Percentiles rank a stretch among this genome's conserved stretches.
Evolutionary conservation across 495 filamentous ascomycete genomes (phyloP).

Genomic region (Penicillium chermesinum): DNA sequence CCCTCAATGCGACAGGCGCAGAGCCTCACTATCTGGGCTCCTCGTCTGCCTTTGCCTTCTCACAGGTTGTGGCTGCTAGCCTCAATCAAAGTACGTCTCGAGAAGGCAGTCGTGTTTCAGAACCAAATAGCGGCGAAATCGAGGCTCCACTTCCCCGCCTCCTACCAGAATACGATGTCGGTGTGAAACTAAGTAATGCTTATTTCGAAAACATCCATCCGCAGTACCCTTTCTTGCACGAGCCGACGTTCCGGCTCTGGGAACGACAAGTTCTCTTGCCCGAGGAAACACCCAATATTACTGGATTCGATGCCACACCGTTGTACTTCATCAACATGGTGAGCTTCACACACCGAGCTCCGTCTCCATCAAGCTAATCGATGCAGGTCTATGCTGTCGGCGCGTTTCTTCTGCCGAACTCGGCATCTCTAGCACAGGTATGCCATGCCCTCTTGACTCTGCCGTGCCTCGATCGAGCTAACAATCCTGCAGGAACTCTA

Average conservation of each 20-base stretch:
- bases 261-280: background rate
- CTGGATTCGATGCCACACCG: background rate
- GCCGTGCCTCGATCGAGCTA: background rate
- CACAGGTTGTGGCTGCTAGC: background rate
- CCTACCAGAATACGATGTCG: constrained; percentile 3
- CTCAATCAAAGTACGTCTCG: background rate
- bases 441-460: background rate
- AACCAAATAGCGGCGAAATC: background rate
- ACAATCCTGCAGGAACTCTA: background rate
- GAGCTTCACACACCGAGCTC: too few relatives aligned
- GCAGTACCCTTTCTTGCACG: constrained; percentile 18
- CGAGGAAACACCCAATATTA: background rate
- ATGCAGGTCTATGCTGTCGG: constrained; percentile 17
- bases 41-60: constrained; percentile 8
- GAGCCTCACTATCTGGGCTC: constrained; percentile 5
- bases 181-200: constrained; percentile 5
- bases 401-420: constrained; percentile 7
- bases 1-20: constrained; percentile 2
- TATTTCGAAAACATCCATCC: constrained; percentile 17
- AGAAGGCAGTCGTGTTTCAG: background rate
- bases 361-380: background rate
- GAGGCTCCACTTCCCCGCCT: constrained; percentile 3
- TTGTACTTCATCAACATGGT: constrained; percentile 17
- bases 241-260: constrained; percentile 11
- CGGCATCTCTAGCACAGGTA: background rate